phyloP scores from a whole-genome alignment of 805 yeast genomes.

The Ogataea pilisensis region DNA sequence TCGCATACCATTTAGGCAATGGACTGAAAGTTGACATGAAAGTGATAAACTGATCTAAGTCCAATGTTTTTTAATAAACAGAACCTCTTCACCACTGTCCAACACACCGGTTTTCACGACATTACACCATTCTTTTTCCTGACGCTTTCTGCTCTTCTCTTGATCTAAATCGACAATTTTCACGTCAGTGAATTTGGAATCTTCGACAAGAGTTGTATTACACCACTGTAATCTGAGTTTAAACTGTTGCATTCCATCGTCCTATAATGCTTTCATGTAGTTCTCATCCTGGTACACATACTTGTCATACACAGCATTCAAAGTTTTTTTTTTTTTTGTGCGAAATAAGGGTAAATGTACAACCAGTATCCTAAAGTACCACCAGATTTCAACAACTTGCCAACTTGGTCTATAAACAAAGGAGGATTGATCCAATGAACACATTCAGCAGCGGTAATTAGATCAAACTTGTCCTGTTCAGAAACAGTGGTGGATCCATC shows the following conservation, averaged over 20 bases:
- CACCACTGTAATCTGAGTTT: slow-evolving; percentile 29
- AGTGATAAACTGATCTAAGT: slow-evolving; percentile 17
- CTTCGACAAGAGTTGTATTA: slow-evolving; percentile 4
- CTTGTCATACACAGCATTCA: slow-evolving; percentile 48
- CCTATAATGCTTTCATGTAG: slow-evolving; percentile 47
- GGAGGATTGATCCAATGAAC: slow-evolving; percentile 70
- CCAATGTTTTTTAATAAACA: slow-evolving; percentile 14
- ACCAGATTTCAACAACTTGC: slow-evolving; percentile 43
- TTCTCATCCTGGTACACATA: slow-evolving; percentile 45
- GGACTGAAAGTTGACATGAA: slow-evolving; percentile 25
- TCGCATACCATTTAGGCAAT: slow-evolving; percentile 22
- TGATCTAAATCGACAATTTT: slow-evolving; percentile 16
- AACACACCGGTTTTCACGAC: no score
- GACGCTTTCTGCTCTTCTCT: neutral
- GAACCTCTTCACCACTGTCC: no score
- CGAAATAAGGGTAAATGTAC: slow-evolving; percentile 61
- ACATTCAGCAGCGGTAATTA: slow-evolving; percentile 74
- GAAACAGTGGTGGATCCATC: neutral
- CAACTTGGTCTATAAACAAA: slow-evolving; percentile 33
- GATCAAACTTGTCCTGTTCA: slow-evolving; percentile 40
- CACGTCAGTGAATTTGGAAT: slow-evolving; percentile 30
- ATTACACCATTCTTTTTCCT: no score
- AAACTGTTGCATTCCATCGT: slow-evolving; percentile 41
- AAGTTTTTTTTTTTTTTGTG: slow-evolving; percentile 43
- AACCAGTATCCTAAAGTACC: slow-evolving; percentile 79